phyloP scores from a whole-genome alignment of 2,329 filamentous ascomycete genomes.

The Leptographium galeiforme region DNA sequence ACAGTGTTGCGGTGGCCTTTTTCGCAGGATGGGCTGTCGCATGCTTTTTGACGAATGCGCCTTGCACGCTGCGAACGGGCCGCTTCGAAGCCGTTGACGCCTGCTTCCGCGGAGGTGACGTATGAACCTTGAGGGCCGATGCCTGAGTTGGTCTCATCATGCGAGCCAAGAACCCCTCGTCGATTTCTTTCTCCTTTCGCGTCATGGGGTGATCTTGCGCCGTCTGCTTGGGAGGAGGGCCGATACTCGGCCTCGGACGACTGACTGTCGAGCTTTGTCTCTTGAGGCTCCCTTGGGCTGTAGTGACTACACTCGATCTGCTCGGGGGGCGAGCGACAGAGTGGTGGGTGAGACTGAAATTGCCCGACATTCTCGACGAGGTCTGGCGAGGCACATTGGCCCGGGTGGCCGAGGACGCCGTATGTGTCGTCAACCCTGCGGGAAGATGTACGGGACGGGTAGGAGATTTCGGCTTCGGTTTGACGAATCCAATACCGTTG shows the following conservation, averaged over 20 bases:
- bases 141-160: conserved; percentile 69
- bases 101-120: conserved; percentile 26
- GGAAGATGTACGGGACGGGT: conserved; percentile 56
- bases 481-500: conserved; percentile 32
- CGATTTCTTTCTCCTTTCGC: conserved; percentile 41
- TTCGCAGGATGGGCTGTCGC: background rate
- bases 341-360: conserved; percentile 18
- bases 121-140: conserved; percentile 46
- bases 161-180: conserved; percentile 62
- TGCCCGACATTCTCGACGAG: conserved; percentile 25
- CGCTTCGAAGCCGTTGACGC: background rate
- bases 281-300: conserved; percentile 22
- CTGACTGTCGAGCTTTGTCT: conserved; percentile 31
- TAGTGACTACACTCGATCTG: conserved; percentile 23
- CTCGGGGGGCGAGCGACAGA: conserved; percentile 29
- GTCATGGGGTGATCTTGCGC: conserved; percentile 32
- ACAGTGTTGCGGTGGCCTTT: background rate
- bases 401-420: conserved; percentile 55
- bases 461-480: conserved; percentile 52
- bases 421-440: conserved; percentile 54
- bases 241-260: conserved; percentile 38
- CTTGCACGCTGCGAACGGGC: background rate
- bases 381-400: conserved; percentile 27
- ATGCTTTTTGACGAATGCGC: background rate
- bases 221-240: conserved; percentile 44